Conservation (phyloP, 306 rosid species). For the Pyrus pyrifolia region DNA sequence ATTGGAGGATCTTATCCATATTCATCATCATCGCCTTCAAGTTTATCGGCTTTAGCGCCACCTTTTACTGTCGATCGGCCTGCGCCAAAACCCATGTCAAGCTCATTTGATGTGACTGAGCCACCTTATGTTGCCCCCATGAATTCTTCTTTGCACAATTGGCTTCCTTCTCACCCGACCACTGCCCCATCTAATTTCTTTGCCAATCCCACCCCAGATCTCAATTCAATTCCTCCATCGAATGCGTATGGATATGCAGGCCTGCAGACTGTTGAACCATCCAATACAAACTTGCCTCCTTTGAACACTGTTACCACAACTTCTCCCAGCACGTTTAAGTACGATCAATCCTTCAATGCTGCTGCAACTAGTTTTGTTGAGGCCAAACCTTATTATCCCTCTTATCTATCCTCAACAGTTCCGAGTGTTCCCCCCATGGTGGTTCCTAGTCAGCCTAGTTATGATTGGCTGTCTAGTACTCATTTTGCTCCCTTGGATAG, state of each 20-base stretch:
- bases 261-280: constrained; percentile 15
- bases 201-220: constrained; percentile 26
- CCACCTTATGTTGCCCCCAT: constrained; percentile 29
- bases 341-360: constrained; percentile 23
- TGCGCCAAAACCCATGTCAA: constrained; percentile 18
- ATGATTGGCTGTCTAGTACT: constrained; percentile 39
- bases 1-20: constrained; percentile 34
- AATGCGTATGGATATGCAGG: constrained; percentile 21
- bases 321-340: constrained; percentile 21
- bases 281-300: constrained; percentile 34
- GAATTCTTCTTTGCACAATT: constrained; percentile 31
- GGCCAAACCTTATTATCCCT: constrained; percentile 40
- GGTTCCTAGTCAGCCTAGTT: constrained; percentile 27
- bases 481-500: constrained; percentile 26
- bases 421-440: constrained; percentile 26
- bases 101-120: constrained; percentile 46
- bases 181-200: constrained; percentile 34
- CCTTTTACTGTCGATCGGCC: constrained; percentile 68
- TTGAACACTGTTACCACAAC: constrained; percentile 26
- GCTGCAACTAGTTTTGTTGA: constrained; percentile 31
- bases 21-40: constrained; percentile 42
- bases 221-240: constrained; percentile 28
- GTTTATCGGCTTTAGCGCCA: constrained; percentile 67
- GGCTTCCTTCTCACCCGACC: constrained; percentile 27
- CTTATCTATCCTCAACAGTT: constrained; percentile 28